A percentile compares a stretch with the other conserved stretches of the same genome.
Conservation (phyloP, 2,329 filamentous ascomycete genomes). For the Alternaria tenuissima region DNA sequence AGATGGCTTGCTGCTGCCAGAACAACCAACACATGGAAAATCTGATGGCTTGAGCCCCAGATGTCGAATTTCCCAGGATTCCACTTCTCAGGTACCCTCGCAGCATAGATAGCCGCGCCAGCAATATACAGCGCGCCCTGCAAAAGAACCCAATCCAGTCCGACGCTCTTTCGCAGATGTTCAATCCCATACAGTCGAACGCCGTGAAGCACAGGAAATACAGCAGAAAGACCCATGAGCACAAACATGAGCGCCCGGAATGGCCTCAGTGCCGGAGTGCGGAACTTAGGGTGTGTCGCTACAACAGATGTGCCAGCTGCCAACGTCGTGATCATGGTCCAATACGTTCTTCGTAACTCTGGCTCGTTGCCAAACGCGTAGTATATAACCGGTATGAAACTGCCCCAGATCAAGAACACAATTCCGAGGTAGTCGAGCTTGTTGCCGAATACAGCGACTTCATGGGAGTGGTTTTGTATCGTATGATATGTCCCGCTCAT, state of each 20-base stretch:
- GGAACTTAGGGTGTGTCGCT: conserved; percentile 82
- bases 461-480: conserved; percentile 82
- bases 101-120: conserved; percentile 86
- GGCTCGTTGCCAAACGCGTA: conserved; percentile 69
- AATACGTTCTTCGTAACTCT: conserved; percentile 72
- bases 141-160: conserved; percentile 78
- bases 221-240: conserved; percentile 80
- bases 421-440: conserved; percentile 96
- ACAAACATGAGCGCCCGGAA: conserved; percentile 92
- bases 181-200: conserved; percentile 71
- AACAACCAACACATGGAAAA: conserved; percentile 91
- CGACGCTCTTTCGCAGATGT: conserved; percentile 75
- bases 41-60: conserved; percentile 92
- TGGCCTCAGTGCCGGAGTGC: conserved; percentile 82
- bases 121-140: conserved; percentile 86
- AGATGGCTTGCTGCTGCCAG: conserved; percentile 83
- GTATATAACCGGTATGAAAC: conserved; percentile 82
- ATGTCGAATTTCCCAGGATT: conserved; percentile 85
- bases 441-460: conserved; percentile 83
- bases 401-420: conserved; percentile 88
- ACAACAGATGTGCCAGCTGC: conserved; percentile 79
- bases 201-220: conserved; percentile 84
- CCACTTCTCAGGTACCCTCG: conserved; percentile 82
- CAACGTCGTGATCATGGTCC: conserved; percentile 79
- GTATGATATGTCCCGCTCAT: conserved; percentile 78